Evolutionary conservation across 148 eudicot species (phyloP).

Genomic region (Rhododendron ferrugineum): DNA sequence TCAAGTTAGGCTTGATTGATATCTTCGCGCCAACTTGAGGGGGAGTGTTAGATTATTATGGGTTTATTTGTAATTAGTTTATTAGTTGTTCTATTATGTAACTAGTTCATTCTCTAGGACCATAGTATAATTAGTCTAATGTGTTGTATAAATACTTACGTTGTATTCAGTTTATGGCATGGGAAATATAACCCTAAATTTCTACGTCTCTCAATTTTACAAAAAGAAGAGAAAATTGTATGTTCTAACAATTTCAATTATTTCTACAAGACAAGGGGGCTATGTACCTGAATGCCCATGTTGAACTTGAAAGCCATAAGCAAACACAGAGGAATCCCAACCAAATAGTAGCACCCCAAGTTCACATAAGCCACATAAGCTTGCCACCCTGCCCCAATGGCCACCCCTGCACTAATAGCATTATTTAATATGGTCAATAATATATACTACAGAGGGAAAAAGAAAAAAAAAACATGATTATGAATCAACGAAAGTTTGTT

Average conservation of each 20-base stretch:
- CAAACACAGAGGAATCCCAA: slow-evolving; percentile 49
- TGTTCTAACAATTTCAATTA: background rate
- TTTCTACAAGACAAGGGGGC: background rate
- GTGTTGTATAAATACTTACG: too few species aligned
- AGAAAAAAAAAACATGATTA: background rate
- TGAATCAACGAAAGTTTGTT: background rate
- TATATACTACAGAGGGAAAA: background rate
- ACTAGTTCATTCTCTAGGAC: too few species aligned
- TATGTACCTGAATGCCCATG: slow-evolving; percentile 36
- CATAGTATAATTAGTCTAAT: too few species aligned
- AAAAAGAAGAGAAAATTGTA: too few species aligned
- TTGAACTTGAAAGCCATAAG: slow-evolving; percentile 21
- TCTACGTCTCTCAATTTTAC: too few species aligned
- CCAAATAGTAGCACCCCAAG: slow-evolving; percentile 44
- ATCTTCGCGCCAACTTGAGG: too few species aligned
- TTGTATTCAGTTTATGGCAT: too few species aligned
- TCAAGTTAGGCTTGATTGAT: too few species aligned
- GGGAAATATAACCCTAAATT: too few species aligned
- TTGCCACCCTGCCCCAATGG: slow-evolving; percentile 69
- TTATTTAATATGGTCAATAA: background rate
- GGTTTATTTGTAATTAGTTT: too few species aligned
- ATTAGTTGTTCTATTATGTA: too few species aligned
- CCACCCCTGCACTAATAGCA: slow-evolving; percentile 36
- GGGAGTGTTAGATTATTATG: too few species aligned
- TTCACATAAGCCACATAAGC: slow-evolving; percentile 47